Conservation (phyloP, 495 filamentous ascomycete species). For the Mytilinidion resinicola region DNA sequence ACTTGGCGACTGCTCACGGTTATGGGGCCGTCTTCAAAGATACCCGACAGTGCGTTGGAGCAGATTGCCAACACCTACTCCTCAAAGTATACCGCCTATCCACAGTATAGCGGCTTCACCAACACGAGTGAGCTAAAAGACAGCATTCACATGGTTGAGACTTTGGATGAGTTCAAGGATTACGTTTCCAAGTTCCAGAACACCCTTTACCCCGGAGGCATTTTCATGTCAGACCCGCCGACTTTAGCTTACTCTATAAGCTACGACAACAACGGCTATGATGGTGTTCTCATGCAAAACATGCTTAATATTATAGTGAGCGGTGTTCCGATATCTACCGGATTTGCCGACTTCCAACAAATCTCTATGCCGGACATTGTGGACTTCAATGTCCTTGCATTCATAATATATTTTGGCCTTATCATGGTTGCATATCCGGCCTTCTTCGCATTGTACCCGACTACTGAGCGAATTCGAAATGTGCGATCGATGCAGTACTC, state of each 20-base stretch:
- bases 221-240: slow-evolving; percentile 59
- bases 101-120: too few relatives aligned
- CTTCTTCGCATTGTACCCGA: slow-evolving; percentile 83
- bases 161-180: slow-evolving; percentile 57
- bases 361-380: slow-evolving; percentile 59
- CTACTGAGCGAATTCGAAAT: slow-evolving; percentile 65
- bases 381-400: slow-evolving; percentile 55
- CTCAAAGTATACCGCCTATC: too few relatives aligned
- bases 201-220: slow-evolving; percentile 66
- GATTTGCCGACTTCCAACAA: slow-evolving; percentile 62
- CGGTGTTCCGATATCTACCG: slow-evolving; percentile 59
- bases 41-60: slow-evolving; percentile 11
- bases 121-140: too few relatives aligned
- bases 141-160: slow-evolving; percentile 53
- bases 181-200: slow-evolving; percentile 54
- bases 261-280: slow-evolving; percentile 48
- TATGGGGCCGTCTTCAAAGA: slow-evolving; percentile 5
- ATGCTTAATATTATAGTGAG: slow-evolving; percentile 58
- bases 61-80: too few relatives aligned
- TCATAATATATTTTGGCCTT: slow-evolving; percentile 72
- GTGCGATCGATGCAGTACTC: slow-evolving; percentile 74
- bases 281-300: slow-evolving; percentile 63
- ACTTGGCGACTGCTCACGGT: slow-evolving; percentile 38
- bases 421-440: slow-evolving; percentile 70
- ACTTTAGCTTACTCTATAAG: slow-evolving; percentile 49